Base-by-base conservation (phyloP, 1,284 basidiomycete genomes). In the Sporisorium reilianum region DNA sequence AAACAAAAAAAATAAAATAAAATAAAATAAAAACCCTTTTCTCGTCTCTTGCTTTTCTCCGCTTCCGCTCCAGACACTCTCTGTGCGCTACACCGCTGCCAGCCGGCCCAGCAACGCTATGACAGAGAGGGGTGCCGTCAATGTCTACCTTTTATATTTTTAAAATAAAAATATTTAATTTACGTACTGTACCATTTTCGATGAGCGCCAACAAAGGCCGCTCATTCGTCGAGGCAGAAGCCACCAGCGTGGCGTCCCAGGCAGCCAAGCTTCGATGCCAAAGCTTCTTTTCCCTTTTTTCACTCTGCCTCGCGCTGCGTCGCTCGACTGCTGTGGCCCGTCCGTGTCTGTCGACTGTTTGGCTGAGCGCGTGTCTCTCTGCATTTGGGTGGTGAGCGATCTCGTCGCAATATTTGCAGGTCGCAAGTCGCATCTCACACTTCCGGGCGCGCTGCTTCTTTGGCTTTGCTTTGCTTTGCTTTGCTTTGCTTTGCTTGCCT, bases 171-270 rank as follows among this genome's bases (percentile, higher is more conserved):
- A 26, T 28, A 28, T 46, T 46, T 9, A 7, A 28, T n/a, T 18
- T n/a, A n/a, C n/a, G n/a, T n/a, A n/a, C n/a, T n/a, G n/a, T n/a
- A n/a, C 11, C 14, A 14, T 12, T 26, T 30, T 28, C n/a, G n/a
- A 12, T n/a, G 23, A 16, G 26, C 46, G 18, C 26, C n/a, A 48
- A 48, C 26, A 48, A 20, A 48, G 28, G 26, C 45, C 45, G 45
- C 44, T 28, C 25, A 48, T 48, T 30, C 45, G 46, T 48, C 28
- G 28, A 48, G 36, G 34, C 42, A 12, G 12, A n/a, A n/a, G n/a
- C n/a, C n/a, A n/a, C n/a, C n/a, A n/a, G n/a, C n/a, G n/a, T n/a
- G n/a, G n/a, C n/a, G n/a, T n/a, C n/a, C 26, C 28, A 20, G 30
- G 46, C 9, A 28, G 30, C 9, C 5, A 9, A 41, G n/a, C 38